Evolutionary conservation across 208 protist species (phyloP).

Genomic region (Dictyostelium gargantuum): DNA sequence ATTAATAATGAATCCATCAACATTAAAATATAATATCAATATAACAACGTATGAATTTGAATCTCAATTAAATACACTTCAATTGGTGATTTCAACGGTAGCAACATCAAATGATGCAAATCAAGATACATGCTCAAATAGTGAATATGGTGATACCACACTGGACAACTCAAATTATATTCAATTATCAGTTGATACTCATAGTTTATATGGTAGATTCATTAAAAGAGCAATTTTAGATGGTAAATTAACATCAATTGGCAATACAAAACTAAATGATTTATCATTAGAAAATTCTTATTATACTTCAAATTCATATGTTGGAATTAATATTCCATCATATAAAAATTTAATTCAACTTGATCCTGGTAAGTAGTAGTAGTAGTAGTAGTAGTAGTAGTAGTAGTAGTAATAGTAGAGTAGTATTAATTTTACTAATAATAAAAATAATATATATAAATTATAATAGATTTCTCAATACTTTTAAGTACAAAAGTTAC

Average conservation of each 20-base stretch:
- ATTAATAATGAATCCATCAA: neutral
- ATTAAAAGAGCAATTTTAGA: slow-evolving; percentile 5
- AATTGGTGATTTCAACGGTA: neutral
- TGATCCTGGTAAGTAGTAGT: neutral
- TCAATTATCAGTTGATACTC: neutral
- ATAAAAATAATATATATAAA: too few species aligned
- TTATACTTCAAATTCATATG: neutral
- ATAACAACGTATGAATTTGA: neutral
- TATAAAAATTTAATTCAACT: neutral
- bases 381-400: too few species aligned
- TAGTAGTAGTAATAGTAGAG: too few species aligned
- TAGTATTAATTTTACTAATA: too few species aligned
- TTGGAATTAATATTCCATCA: neutral
- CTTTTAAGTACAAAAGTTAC: too few species aligned
- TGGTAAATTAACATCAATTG: neutral
- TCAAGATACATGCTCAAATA: neutral
- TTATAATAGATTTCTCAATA: too few species aligned
- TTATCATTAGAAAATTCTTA: too few species aligned
- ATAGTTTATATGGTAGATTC: slow-evolving; percentile 7
- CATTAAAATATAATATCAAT: neutral
- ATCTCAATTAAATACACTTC: neutral
- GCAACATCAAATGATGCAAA: neutral
- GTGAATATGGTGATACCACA: neutral
- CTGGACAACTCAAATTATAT: neutral
- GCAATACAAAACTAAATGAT: too few species aligned